phyloP scores from a whole-genome alignment of 805 yeast genomes.

The Schwanniomyces sp. region DNA sequence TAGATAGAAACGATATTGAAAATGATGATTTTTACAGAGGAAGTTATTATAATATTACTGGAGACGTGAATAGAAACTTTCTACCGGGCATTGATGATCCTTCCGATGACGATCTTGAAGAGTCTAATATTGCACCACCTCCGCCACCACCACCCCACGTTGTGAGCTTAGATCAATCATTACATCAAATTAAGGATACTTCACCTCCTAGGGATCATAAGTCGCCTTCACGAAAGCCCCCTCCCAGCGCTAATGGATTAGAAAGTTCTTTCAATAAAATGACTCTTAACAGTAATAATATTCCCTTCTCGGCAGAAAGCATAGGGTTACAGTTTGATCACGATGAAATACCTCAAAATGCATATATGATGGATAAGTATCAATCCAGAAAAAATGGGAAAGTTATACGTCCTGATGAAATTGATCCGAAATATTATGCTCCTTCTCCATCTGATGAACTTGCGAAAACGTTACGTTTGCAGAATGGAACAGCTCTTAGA shows the following conservation, averaged over 20 bases:
- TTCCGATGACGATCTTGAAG: slow-evolving; percentile 7
- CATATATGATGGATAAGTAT: slow-evolving; percentile 31
- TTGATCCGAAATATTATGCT: slow-evolving; percentile 40
- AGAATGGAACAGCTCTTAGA: slow-evolving; percentile 15
- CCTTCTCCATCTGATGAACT: slow-evolving; percentile 50
- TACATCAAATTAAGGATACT: not conserved
- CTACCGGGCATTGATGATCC: not conserved
- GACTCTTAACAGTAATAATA: slow-evolving; percentile 13
- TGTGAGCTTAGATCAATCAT: slow-evolving; percentile 1
- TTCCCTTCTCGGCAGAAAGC: slow-evolving; percentile 45
- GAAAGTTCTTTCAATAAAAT: not conserved
- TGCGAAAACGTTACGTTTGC: slow-evolving; percentile 18
- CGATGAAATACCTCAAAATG: slow-evolving; percentile 30
- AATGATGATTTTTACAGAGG: not conserved
- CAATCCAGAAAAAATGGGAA: slow-evolving; percentile 17
- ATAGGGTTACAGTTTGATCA: slow-evolving; percentile 32
- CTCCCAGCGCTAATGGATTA: slow-evolving; percentile 9
- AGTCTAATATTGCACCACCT: slow-evolving; percentile 7
- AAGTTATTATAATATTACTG: not conserved
- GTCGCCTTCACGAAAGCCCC: slow-evolving; percentile 23
- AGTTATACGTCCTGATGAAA: slow-evolving; percentile 23
- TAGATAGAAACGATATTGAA: not conserved
- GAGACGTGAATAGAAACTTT: slow-evolving; percentile 1
- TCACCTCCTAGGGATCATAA: slow-evolving; percentile 1
- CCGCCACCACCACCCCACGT: slow-evolving; percentile 28